phyloP scores from a whole-genome alignment of 2,329 filamentous ascomycete species.

The Endoconidiophora laricicola region DNA sequence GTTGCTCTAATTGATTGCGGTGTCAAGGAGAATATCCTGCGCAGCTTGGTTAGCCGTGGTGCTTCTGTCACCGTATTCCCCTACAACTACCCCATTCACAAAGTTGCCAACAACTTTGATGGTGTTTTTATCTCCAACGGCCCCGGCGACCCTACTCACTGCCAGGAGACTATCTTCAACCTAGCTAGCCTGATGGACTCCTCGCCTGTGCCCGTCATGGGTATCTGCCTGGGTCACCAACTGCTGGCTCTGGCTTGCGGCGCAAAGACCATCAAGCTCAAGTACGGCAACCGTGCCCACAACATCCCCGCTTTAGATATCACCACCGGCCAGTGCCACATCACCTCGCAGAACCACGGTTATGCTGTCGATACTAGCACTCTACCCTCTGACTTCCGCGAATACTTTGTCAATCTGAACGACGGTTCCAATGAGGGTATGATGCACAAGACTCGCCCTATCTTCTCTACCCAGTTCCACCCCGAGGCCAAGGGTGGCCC shows the following conservation, averaged over 20 bases:
- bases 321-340: constrained; percentile 93
- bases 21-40: constrained; percentile 99
- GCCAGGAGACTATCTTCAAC: constrained; percentile 86
- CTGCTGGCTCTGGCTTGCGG: constrained; percentile 79
- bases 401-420: constrained; percentile 97
- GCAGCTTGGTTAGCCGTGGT: constrained; percentile 79
- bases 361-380: constrained; percentile 84
- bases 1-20: constrained; percentile 93
- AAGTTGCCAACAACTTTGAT: constrained; percentile 93
- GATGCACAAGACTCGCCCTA: constrained; percentile 89
- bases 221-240: constrained; percentile 95
- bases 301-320: constrained; percentile 94
- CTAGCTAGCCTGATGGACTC: constrained; percentile 79
- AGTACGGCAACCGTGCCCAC: constrained; percentile 97
- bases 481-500: constrained; percentile 96
- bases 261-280: constrained; percentile 86
- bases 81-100: constrained; percentile 94
- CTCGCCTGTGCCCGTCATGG: constrained; percentile 85
- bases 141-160: constrained; percentile 94
- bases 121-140: constrained; percentile 99
- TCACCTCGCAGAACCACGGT: constrained; percentile 96
- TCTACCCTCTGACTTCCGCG: constrained; percentile 75
- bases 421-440: constrained; percentile 95
- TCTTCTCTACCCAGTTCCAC: constrained; percentile 98
- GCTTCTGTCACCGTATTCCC: constrained; percentile 90